Base-by-base conservation (phyloP, 139 green algal species). In the Chlorella ohadii region DNA sequence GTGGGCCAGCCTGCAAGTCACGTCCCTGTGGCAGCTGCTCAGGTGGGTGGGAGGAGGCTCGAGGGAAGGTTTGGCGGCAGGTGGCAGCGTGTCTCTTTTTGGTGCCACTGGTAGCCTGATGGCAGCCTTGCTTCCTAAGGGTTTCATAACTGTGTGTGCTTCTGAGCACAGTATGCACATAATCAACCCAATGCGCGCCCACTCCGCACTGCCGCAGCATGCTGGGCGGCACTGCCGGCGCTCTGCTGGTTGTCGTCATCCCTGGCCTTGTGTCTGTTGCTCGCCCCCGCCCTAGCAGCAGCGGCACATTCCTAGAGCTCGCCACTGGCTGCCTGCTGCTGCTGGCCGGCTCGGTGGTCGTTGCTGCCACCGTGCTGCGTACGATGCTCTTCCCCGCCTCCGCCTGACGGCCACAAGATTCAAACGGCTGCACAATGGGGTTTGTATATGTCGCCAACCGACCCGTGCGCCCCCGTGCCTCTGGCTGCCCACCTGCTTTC, bases 1-100 rank as follows among this genome's bases (percentile, higher is more conserved):
- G 76, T 72, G 57, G 57, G 57, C 76, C 76, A 72, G 76, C 76
- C 59, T 82, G 76, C 57, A 59, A 19, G 27, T 28, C 6, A 28
- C 4, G 0, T 51, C 57, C 1, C 57, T 82, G 22, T 82, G 76
- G 76, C 56, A 19, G 4, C 76, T 82, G 57, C 38, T 82, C 25
- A 82, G 76, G 76, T 82, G 33, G 15, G 72, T 13, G 25, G 39
- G 16, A 22, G 66, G 16, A 33, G 39, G 7, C 4, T 3, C 22
- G 61, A 34, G 61, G 61, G 25, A 5, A 34, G 25, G 5, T 22
- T 2, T 5, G 4, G 25, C 25, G 25, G 20, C 2, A 4, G 9
- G 61, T 12, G 27, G 23, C 2, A 4, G 22, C 27, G 6, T 11
- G 22, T 25, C 44, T 55, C 7, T 11, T 16, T 16, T 6, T 55